phyloP scores from a whole-genome alignment of 1,284 basidiomycete species.

The Mycena sp. region DNA sequence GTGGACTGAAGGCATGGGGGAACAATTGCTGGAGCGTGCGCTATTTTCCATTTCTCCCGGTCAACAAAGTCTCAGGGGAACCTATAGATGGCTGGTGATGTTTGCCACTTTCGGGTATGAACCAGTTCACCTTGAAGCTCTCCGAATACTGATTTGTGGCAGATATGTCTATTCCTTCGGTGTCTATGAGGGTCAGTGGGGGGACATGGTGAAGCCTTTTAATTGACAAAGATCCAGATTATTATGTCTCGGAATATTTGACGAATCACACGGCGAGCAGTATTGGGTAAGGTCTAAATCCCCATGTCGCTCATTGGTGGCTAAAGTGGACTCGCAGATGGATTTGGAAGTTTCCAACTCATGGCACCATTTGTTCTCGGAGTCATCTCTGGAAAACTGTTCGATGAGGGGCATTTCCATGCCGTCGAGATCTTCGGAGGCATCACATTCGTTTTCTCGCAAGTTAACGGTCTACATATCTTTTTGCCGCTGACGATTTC shows the following conservation, averaged over 20 bases:
- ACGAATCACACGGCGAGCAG: too few relatives aligned
- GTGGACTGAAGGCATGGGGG: too few relatives aligned
- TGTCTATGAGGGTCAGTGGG: background rate
- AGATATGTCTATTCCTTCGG: background rate
- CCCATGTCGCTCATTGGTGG: background rate
- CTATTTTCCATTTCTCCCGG: too few relatives aligned
- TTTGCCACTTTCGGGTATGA: too few relatives aligned
- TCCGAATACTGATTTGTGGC: too few relatives aligned
- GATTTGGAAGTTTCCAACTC: background rate
- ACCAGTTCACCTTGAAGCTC: too few relatives aligned
- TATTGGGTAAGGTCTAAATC: background rate
- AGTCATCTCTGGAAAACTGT: background rate
- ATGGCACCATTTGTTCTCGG: background rate
- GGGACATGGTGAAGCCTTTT: background rate
- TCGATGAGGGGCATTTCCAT: constrained; percentile 6
- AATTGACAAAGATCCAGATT: too few relatives aligned
- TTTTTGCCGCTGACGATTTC: background rate
- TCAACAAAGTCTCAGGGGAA: too few relatives aligned
- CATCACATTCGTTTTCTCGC: constrained; percentile 3
- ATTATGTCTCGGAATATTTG: too few relatives aligned
- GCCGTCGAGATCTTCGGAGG: constrained; percentile 1
- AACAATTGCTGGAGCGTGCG: too few relatives aligned
- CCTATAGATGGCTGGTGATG: too few relatives aligned
- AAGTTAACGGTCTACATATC: background rate
- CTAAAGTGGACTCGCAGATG: background rate